Evolutionary conservation across 495 filamentous ascomycete species (phyloP), one percentile per base, ranked within the genome.

Genomic region (Endocarpon pusillum): DNA sequence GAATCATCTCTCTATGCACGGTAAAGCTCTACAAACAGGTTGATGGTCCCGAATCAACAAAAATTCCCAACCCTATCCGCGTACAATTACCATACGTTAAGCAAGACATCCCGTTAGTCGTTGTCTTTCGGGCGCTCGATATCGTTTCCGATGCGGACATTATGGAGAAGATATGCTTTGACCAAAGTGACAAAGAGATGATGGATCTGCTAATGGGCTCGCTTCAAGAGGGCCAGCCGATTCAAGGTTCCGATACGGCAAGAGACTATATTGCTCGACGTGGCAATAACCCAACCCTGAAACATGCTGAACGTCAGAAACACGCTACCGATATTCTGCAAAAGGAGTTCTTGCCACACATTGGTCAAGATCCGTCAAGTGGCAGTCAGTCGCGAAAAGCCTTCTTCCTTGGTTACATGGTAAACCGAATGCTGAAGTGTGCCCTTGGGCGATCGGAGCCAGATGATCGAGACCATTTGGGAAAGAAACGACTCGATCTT

Each of bases 391-490:
- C 87, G 1, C 62, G 82, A 19, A 99, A 99, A 53, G 89, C 89
- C 3, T 96, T 94, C 64, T 99, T 96, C 71, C 61, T 99, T 22
- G 89, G 91, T 19, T 99, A 96, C 55, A 96, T 99, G 91, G 81
- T 94, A 27, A 85, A 96, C 54, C 72, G 81, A 47, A 70, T 99
- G 40, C 65, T 99, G 2, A 84, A 92, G 48, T 92, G 83, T 52
- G 79, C 81, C 26, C 64, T 96, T 14, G 89, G 89, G 27, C 76
- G 91, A 35, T 72, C 81, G 28, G 91, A 94, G 46, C 78, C 80
- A 12, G 89, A 99, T 43, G 89, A 99, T 47, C 80, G 89, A 58
- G 89, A 99, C 60, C 91, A 99, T 52, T 96, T 99, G 42, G 89
- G 89, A 46, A 96, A 96, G 68, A 99, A 99, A 64, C 74, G 89